A percentile compares a stretch with the other conserved stretches of the same genome.
Conservation (phyloP, 2,329 filamentous ascomycete species). For the Nemania abortiva region DNA sequence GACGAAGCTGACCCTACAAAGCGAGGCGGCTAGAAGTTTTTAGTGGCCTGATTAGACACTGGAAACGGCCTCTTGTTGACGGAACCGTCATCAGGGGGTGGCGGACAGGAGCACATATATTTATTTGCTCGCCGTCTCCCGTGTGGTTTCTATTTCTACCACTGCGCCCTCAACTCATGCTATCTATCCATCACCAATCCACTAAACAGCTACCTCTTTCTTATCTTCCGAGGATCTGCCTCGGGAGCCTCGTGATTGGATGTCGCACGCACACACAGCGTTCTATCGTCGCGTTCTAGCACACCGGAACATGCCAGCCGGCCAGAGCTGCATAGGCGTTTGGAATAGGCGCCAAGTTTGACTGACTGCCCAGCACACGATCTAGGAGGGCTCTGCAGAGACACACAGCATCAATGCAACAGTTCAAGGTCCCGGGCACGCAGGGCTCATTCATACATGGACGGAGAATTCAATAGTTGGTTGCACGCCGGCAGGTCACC, state of each 20-base stretch:
- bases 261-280: slow-evolving; percentile 17
- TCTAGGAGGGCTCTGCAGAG: slow-evolving; percentile 25
- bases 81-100: slow-evolving; percentile 34
- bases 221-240: slow-evolving; percentile 11
- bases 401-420: slow-evolving; percentile 35
- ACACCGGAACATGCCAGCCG: slow-evolving; percentile 20
- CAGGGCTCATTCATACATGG: slow-evolving; percentile 30
- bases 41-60: slow-evolving; percentile 36
- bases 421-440: slow-evolving; percentile 22
- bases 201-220: slow-evolving; percentile 22
- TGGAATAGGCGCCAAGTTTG: slow-evolving; percentile 24
- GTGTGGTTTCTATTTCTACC: slow-evolving; percentile 13
- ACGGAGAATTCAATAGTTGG: slow-evolving; percentile 29
- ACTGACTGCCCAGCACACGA: slow-evolving; percentile 27
- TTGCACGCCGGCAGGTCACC: slow-evolving; percentile 28
- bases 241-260: neutral
- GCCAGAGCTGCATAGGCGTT: slow-evolving; percentile 23
- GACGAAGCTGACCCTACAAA: slow-evolving; percentile 35
- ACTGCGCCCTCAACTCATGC: slow-evolving; percentile 23
- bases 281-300: slow-evolving; percentile 10
- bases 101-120: slow-evolving; percentile 35
- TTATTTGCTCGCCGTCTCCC: slow-evolving; percentile 36
- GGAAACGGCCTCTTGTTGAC: slow-evolving; percentile 35
- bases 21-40: slow-evolving; percentile 31
- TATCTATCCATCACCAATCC: slow-evolving; percentile 9